Evolutionary conservation across 2,329 filamentous ascomycete species (phyloP), one percentile per base, ranked within the genome.

Genomic region (Trichoderma simmonsii): DNA sequence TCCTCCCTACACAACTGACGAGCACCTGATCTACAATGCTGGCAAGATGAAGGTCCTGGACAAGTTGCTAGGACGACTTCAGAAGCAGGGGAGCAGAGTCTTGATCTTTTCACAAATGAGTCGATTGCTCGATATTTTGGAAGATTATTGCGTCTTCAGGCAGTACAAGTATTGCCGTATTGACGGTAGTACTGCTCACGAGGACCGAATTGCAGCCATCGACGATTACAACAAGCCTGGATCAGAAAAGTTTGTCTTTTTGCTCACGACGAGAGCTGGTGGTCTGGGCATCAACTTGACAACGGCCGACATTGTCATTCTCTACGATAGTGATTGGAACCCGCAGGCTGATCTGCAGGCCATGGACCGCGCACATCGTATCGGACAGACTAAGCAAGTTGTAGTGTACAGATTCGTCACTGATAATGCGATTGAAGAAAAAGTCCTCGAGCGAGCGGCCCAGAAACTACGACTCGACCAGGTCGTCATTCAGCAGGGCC

Each of bases 71-170:
- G 91, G 88, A 77, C 90, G 95, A 61, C 89, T 99, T 84, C 88
- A 95, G 81, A 89, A 88, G 61, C 92, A 97, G 79, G 96, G 94
- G 56, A 98, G 95, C 79, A 90, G 96, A 75, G 94, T 99, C n/a
- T 88, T 99, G 71, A 98, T 99, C 77, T 99, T 99, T 84, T 99
- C 96, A 0, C 96, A 99, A 79, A 99, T 99, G 96, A 98, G 95
- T 78, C 93, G 96, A 88, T 87, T 98, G 51, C 85, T 99, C 56
- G 96, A 99, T 79, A 99, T 99, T 68, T 87, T 99, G 18, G 96
- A 99, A 80, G 96, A 99, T 81, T 99, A 99, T 82, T 98, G 95
- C 75, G 94, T 98, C 59, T 97, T 99, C 86, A 89, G 95, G 72
- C 91, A 94, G 36, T 98, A 93, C 83, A 92, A 97, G 74, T 99